Evolutionary conservation across 805 yeast species (phyloP).

Genomic region (Huiozyma sinensis): DNA sequence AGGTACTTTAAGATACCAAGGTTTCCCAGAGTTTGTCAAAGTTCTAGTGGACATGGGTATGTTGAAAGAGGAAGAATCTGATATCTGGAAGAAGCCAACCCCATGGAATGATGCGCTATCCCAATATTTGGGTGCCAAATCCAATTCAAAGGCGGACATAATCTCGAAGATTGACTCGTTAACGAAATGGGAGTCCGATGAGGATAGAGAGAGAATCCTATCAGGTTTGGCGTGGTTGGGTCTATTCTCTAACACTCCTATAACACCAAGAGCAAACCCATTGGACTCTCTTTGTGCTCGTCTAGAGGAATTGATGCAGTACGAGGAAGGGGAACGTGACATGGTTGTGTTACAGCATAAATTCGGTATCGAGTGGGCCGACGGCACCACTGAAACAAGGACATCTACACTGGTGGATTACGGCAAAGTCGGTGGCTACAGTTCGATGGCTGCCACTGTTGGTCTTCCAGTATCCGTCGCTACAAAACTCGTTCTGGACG

Average conservation of each 20-base stretch:
- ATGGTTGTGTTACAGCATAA: slow-evolving; percentile 93
- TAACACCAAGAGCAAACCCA: slow-evolving; percentile 86
- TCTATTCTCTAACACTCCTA: slow-evolving; percentile 63
- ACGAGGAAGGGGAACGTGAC: slow-evolving; percentile 91
- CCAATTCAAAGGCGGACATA: slow-evolving; percentile 62
- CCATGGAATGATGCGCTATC: slow-evolving; percentile 89
- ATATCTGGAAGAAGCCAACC: slow-evolving; percentile 43
- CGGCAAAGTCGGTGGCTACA: slow-evolving; percentile 82
- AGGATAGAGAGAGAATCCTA: slow-evolving; percentile 77
- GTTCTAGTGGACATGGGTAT: slow-evolving; percentile 90
- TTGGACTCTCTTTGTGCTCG: slow-evolving; percentile 95
- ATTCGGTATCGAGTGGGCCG: slow-evolving; percentile 94
- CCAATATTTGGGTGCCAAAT: slow-evolving; percentile 60
- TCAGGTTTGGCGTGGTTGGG: slow-evolving; percentile 93
- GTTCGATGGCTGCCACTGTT: slow-evolving; percentile 96
- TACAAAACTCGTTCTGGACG: slow-evolving; percentile 71
- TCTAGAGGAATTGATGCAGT: slow-evolving; percentile 91
- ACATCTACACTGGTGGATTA: slow-evolving; percentile 92
- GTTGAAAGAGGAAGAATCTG: slow-evolving; percentile 65
- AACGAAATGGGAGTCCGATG: slow-evolving; percentile 70
- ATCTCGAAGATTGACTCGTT: slow-evolving; percentile 63
- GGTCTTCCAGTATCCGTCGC: slow-evolving; percentile 99
- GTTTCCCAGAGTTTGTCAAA: slow-evolving; percentile 96
- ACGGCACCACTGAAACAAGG: slow-evolving; percentile 83
- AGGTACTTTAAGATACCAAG: slow-evolving; percentile 96